Evolutionary conservation across 495 filamentous ascomycete genomes (phyloP).

Genomic region (Penicillium canescens): DNA sequence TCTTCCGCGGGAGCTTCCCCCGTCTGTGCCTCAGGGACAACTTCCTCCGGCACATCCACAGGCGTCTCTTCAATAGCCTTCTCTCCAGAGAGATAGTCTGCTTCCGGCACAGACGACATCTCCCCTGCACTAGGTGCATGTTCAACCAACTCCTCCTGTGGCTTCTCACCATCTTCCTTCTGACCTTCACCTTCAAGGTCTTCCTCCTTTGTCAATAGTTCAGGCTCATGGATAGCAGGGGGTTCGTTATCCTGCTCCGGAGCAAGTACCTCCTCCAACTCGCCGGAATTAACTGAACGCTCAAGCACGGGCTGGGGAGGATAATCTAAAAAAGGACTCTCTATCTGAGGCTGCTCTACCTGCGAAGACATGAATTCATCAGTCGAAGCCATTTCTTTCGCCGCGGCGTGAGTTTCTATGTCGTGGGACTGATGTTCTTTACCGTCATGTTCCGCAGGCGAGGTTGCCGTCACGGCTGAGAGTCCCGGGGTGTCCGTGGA

Average conservation of each 20-base stretch:
- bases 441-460: constrained; percentile 50
- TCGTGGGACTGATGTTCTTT: constrained; percentile 53
- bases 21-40: constrained; percentile 5
- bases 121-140: constrained; percentile 1
- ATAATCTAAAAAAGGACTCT: constrained; percentile 37
- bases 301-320: constrained; percentile 39
- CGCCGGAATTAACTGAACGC: constrained; percentile 22
- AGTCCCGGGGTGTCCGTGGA: constrained; percentile 26
- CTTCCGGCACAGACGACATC: constrained; percentile 6
- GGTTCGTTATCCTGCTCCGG: constrained; percentile 11
- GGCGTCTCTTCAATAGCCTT: constrained; percentile 5
- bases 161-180: neutral
- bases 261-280: constrained; percentile 13
- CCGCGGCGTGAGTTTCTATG: constrained; percentile 35
- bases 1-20: constrained; percentile 6
- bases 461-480: constrained; percentile 33
- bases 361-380: constrained; percentile 52
- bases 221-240: constrained; percentile 4
- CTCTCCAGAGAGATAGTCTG: constrained; percentile 13
- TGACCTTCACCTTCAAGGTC: neutral
- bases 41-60: constrained; percentile 3
- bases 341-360: constrained; percentile 45
- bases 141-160: constrained; percentile 4
- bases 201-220: neutral
- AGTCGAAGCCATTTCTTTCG: constrained; percentile 48